phyloP scores from a whole-genome alignment of 164 flowering plant genomes.

The Sextonia rubra region DNA sequence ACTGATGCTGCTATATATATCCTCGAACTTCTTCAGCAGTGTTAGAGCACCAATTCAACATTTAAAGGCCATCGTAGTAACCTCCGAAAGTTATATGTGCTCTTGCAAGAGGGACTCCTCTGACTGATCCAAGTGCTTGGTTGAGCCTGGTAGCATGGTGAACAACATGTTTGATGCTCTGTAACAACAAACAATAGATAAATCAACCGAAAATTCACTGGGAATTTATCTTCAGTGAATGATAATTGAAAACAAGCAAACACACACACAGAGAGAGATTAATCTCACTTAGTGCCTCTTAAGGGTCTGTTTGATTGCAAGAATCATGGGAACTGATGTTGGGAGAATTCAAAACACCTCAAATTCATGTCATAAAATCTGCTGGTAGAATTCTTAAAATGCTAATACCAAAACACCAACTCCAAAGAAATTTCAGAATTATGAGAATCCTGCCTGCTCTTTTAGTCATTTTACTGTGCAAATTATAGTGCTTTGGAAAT shows the following conservation, averaged over 20 bases:
- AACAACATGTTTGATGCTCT: slow-evolving; percentile 64
- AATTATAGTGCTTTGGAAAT: no score
- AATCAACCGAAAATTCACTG: no score
- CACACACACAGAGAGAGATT: background rate
- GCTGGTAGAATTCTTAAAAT: no score
- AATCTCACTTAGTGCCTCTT: background rate
- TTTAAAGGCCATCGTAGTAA: slow-evolving; percentile 40
- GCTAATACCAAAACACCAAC: no score
- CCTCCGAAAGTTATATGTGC: slow-evolving; percentile 61
- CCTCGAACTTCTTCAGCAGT: background rate
- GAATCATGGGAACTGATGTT: background rate
- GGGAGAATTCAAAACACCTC: background rate
- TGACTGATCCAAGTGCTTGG: slow-evolving; percentile 47
- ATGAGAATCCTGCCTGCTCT: no score
- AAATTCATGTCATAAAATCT: no score
- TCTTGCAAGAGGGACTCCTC: slow-evolving; percentile 47
- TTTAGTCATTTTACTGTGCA: no score
- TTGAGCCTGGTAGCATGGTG: slow-evolving; percentile 48
- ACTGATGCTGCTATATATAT: background rate
- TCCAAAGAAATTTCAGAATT: no score
- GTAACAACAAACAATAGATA: slow-evolving; percentile 14
- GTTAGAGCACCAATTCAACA: background rate
- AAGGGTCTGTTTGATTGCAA: background rate
- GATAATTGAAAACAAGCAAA: background rate
- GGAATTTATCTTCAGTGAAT: background rate